phyloP scores from a whole-genome alignment of 306 rosid species.

The Potentilla sterilis region DNA sequence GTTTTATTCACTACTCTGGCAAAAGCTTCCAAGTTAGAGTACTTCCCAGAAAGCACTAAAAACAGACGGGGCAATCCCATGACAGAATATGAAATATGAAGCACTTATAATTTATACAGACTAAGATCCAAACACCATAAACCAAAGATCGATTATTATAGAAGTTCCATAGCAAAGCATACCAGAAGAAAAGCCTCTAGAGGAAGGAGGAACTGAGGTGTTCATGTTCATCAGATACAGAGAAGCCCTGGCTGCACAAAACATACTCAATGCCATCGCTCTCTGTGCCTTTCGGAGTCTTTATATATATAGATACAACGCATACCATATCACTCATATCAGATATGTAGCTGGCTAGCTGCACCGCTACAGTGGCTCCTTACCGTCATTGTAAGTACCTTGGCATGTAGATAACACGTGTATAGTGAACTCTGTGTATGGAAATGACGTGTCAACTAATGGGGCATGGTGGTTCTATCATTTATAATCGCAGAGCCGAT shows the following conservation, averaged over 20 bases:
- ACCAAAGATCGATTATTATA: neutral
- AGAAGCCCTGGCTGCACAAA: constrained; percentile 5
- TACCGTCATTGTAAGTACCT: neutral
- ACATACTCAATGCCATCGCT: neutral
- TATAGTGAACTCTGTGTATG: neutral
- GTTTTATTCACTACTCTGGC: neutral
- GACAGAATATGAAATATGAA: neutral
- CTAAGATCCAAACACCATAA: neutral
- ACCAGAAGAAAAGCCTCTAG: constrained; percentile 23
- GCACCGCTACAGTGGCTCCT: neutral
- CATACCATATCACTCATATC: neutral
- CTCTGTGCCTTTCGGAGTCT: neutral
- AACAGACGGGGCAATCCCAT: neutral
- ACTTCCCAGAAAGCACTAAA: neutral
- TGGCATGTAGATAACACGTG: neutral
- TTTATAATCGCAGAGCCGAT: neutral
- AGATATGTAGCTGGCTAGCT: neutral
- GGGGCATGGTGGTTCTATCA: neutral
- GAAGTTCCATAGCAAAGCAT: neutral
- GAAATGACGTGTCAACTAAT: neutral
- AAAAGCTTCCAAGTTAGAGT: no score
- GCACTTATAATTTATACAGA: neutral
- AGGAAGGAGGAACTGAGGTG: constrained; percentile 7
- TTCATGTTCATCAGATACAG: constrained; percentile 1
- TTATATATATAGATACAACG: neutral